These are phyloP conservation scores for Triticum aestivum DNA, from an alignment of 176 grass and related monocot species.

Conservation along the genomic window IWGSC_CS_RefSeq_v2.1 NC_057802.1:40333670-40334169, in stretches of 20 bases:
- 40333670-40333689: conserved; percentile 19
- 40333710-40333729: conserved; percentile 14
- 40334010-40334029: conserved; percentile 93
- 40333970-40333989: not conserved
- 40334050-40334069: not conserved
- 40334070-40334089: not conserved
- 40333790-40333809: conserved; percentile 7
- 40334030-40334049: not conserved
- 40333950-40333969: not conserved
- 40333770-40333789: not conserved
- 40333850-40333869: conserved; percentile 58
- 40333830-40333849: conserved; percentile 49
- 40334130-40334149: not conserved
- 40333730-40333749: conserved; percentile 13
- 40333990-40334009: not conserved
- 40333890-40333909: conserved; percentile 78
- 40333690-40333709: conserved; percentile 12
- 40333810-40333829: conserved; percentile 28
- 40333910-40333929: conserved; percentile 73
- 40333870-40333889: conserved; percentile 69
- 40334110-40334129: not conserved
- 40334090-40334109: not conserved
- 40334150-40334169: not conserved
- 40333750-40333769: not conserved
- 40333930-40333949: conserved; percentile 77